Conservation (phyloP, 768 basidiomycete species). For the Suillus alpinus region DNA sequence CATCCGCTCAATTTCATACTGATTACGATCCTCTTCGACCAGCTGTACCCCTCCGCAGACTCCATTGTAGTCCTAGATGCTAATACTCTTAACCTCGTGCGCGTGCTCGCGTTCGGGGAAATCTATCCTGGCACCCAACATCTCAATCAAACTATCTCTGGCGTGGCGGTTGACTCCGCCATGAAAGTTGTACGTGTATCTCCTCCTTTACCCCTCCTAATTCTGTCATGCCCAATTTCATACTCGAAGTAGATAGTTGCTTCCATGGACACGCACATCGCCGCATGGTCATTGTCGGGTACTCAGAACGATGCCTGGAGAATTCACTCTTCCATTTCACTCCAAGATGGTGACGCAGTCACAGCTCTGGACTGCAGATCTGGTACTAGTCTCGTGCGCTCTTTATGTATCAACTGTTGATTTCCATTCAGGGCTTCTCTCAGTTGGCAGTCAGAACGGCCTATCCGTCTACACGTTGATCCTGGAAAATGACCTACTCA, state of each 20-base stretch:
- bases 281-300: conserved; percentile 77
- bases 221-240: conserved; percentile 5
- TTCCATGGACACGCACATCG: conserved; percentile 63
- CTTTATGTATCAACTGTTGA: conserved; percentile 16
- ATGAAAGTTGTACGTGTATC: conserved; percentile 71
- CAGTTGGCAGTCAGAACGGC: conserved; percentile 57
- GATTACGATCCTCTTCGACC: conserved; percentile 4
- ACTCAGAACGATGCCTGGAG: conserved; percentile 65
- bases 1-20: neutral
- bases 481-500: conserved; percentile 78
- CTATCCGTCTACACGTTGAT: conserved; percentile 76
- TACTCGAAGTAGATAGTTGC: conserved; percentile 60
- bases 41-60: conserved; percentile 76
- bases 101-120: conserved; percentile 77
- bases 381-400: conserved; percentile 41
- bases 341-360: conserved; percentile 52
- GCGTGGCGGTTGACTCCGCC: conserved; percentile 68
- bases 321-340: conserved; percentile 76
- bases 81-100: conserved; percentile 57
- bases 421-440: conserved; percentile 62
- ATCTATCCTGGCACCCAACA: conserved; percentile 65
- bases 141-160: conserved; percentile 46
- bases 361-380: conserved; percentile 71
- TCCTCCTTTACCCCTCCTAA: conserved; percentile 8
- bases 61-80: conserved; percentile 71